phyloP scores from a whole-genome alignment of 306 rosid species.

The Dryas drummondii region DNA sequence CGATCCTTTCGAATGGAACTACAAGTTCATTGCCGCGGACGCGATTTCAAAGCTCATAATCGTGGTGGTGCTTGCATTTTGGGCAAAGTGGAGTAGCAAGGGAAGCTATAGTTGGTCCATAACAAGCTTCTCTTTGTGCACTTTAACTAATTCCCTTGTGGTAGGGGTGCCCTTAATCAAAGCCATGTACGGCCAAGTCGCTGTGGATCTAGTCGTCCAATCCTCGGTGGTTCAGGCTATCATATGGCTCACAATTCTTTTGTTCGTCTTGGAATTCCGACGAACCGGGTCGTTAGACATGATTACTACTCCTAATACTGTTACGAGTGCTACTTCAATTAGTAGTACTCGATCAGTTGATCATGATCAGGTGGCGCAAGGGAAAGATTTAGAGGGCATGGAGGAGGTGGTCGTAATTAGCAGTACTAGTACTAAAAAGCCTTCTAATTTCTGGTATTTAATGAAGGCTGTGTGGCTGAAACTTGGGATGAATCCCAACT shows the following conservation, averaged over 20 bases:
- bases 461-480: constrained; percentile 74
- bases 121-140: constrained; percentile 76
- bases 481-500: constrained; percentile 72
- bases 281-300: constrained; percentile 32
- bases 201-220: constrained; percentile 79
- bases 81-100: constrained; percentile 70
- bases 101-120: constrained; percentile 80
- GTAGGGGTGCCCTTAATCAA: constrained; percentile 75
- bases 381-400: constrained; percentile 55
- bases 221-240: constrained; percentile 74
- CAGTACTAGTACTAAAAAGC: constrained; percentile 9
- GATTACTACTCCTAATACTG: background rate
- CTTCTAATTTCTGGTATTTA: constrained; percentile 49
- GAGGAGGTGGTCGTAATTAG: background rate
- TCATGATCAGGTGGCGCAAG: constrained; percentile 16
- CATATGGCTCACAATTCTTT: constrained; percentile 75
- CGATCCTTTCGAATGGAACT: constrained; percentile 80
- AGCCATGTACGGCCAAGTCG: constrained; percentile 77
- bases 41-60: constrained; percentile 70
- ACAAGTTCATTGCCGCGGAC: constrained; percentile 59
- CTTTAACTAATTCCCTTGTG: constrained; percentile 72
- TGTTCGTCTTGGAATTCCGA: constrained; percentile 71
- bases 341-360: constrained; percentile 12
- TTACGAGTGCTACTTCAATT: background rate
- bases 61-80: constrained; percentile 49